Conservation (phyloP, 2,329 filamentous ascomycete species). For the Mariannaea sp. region DNA sequence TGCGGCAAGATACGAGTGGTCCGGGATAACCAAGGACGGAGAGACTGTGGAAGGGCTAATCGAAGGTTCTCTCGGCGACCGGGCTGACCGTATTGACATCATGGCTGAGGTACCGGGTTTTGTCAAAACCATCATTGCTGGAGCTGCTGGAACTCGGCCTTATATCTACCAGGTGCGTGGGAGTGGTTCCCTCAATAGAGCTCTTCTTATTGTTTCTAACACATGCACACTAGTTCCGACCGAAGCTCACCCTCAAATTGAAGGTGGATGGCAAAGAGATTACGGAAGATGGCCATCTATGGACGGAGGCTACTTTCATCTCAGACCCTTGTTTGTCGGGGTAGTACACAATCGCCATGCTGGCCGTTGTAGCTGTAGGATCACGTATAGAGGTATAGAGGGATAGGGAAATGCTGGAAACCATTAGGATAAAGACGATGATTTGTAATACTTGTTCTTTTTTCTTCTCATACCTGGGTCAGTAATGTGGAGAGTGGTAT, state of each 20-base stretch:
- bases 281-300: slow-evolving; percentile 78
- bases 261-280: slow-evolving; percentile 82
- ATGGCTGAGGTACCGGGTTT: slow-evolving; percentile 97
- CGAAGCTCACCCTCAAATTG: slow-evolving; percentile 75
- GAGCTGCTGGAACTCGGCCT: slow-evolving; percentile 87
- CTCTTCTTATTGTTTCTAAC: slow-evolving; percentile 22
- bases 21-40: slow-evolving; percentile 75
- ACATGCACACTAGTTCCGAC: slow-evolving; percentile 63
- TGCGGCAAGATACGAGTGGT: slow-evolving; percentile 76
- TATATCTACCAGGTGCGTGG: slow-evolving; percentile 90
- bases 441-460: too few relatives aligned
- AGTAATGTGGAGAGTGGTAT: too few relatives aligned
- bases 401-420: too few relatives aligned
- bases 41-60: slow-evolving; percentile 72
- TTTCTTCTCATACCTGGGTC: too few relatives aligned
- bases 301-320: slow-evolving; percentile 94
- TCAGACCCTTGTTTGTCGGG: slow-evolving; percentile 54
- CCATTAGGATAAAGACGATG: too few relatives aligned
- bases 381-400: too few relatives aligned
- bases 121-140: slow-evolving; percentile 89
- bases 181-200: background rate
- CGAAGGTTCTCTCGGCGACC: slow-evolving; percentile 69
- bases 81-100: slow-evolving; percentile 81
- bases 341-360: too few relatives aligned
- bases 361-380: too few relatives aligned